Evolutionary conservation across 2,329 filamentous ascomycete genomes (phyloP).

Genomic region (Boeremia lycopersici): DNA sequence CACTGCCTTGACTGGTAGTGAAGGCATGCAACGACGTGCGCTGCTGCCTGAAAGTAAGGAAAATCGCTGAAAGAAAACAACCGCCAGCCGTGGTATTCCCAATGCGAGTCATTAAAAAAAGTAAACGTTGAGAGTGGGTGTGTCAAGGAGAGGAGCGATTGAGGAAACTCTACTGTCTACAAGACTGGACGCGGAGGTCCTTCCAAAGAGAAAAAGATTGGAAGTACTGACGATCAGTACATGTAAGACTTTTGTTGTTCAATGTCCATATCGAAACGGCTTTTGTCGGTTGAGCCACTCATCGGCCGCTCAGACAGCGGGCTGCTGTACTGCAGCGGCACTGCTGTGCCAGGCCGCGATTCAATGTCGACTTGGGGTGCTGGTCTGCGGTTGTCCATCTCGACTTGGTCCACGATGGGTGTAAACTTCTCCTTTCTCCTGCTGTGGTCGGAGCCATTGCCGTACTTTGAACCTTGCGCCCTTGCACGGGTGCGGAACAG

Average conservation of each 20-base stretch:
- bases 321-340: slow-evolving; percentile 22
- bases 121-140: slow-evolving; percentile 18
- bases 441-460: slow-evolving; percentile 40
- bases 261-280: slow-evolving; percentile 41
- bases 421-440: slow-evolving; percentile 41
- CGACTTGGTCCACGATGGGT: slow-evolving; percentile 40
- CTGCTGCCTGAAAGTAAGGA: slow-evolving; percentile 16
- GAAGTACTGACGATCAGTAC: slow-evolving; percentile 36
- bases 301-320: slow-evolving; percentile 37
- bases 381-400: slow-evolving; percentile 42
- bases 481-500: slow-evolving; percentile 44
- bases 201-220: slow-evolving; percentile 11
- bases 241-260: slow-evolving; percentile 46
- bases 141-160: slow-evolving; percentile 22
- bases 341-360: slow-evolving; percentile 30
- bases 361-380: slow-evolving; percentile 30
- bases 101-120: slow-evolving; percentile 21
- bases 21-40: background rate
- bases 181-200: slow-evolving; percentile 17
- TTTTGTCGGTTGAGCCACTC: slow-evolving; percentile 44
- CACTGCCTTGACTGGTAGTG: background rate
- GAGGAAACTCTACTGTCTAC: slow-evolving; percentile 24
- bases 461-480: slow-evolving; percentile 37
- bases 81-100: slow-evolving; percentile 22
- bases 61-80: slow-evolving; percentile 23